Base-by-base conservation (phyloP, 441 rosid species). In the Breynia disticha region DNA sequence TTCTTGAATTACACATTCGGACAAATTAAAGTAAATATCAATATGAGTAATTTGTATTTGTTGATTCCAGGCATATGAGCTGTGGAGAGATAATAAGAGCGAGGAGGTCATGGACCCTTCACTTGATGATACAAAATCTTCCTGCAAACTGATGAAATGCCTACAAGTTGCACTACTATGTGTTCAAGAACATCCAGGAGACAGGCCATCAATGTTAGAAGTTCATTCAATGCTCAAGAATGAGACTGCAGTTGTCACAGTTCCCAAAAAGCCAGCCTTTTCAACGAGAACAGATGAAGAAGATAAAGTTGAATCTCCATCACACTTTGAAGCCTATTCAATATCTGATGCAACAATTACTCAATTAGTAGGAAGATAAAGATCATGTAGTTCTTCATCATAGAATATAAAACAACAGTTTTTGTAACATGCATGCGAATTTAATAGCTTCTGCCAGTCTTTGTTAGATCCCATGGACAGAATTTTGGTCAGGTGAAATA, bases 201-300 rank as follows among this genome's bases (percentile, higher is more conserved):
- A 74, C 46, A 65, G 79, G 39, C 79, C 76, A 4, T 51, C 71
- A 10, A 64, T 71, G 75, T 57, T 57, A 32, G 69, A 74, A 55
- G 65, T 75, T 44, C 60, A 46, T 52, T 14, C 63, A 2, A 59
- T 71, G 67, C 74, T 71, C 24, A 75, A 61, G 42, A 52, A 54
- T 7, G 54, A 57, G 20, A 39, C 15, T 21, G 28, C 37, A 12
- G 58, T 45, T 11, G 49, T 70, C 14, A 17, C 48, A 0, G 42
- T 52, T 20, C 73, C 75, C 20, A 69, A 46, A 19, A 21, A 44
- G 63, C 76, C 75, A 9, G 76, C 77, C 14, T 72, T 59, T 44
- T 67, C 80, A 6, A 37, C 63, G 5, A 54, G 37, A 0, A 50
- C 8, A 16, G 66, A 43, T n/a, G 24, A 16, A 43, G 43, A 48